Evolutionary conservation across 1,284 basidiomycete genomes (phyloP), one percentile per base, ranked within the genome.

Genomic region (Ganoderma meredithae): DNA sequence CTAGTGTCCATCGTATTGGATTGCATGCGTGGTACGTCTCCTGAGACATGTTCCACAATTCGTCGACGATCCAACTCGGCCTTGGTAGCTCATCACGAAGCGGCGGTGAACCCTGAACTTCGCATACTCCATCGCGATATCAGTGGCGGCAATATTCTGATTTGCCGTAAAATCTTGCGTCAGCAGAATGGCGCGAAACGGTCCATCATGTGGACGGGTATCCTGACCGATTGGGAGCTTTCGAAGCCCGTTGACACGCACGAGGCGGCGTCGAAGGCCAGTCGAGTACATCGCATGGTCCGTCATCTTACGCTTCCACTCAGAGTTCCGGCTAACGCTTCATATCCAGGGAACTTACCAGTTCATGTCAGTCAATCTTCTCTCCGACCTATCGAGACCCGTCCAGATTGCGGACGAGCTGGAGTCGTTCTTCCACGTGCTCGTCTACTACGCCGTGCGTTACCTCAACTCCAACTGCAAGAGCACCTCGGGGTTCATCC

Each of bases 351-450:
- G 67, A 5, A 69, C 63, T 5, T 55, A 62, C 52, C 60, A 63
- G 22, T 68, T 65, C 39, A 62, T 65, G 63, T 64, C 53, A 4
- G 63, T 63, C 1, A 25, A 43, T 15, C 49, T 70, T 1, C 27
- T 33, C 12, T 31, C 8, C 5, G 15, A 33, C 13, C 22, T 19
- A 8, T 19, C 10, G 0, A 22, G 10, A 5, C 56, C 58, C 0
- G 49, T 56, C 22, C 10, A 4, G 2, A 41, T 61, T 3, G 39
- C 61, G 4, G 64, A 69, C 19, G 63, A 65, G 17, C 64, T 69
- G 7, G 68, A 69, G 39, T 66, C 64, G 6, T 66, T 69, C 62
- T 66, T 65, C 52, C 64, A 69, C 52, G 64, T 66, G 0, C 61
- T 69, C 19, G 56, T 69, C 39, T 60, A 63, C 49, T 39, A 56